A percentile compares a stretch with the other conserved stretches of the same genome.
These are phyloP conservation scores for Quercus glauca DNA, from an alignment of 306 rosid species.

Conservation along the genomic window DNA sequence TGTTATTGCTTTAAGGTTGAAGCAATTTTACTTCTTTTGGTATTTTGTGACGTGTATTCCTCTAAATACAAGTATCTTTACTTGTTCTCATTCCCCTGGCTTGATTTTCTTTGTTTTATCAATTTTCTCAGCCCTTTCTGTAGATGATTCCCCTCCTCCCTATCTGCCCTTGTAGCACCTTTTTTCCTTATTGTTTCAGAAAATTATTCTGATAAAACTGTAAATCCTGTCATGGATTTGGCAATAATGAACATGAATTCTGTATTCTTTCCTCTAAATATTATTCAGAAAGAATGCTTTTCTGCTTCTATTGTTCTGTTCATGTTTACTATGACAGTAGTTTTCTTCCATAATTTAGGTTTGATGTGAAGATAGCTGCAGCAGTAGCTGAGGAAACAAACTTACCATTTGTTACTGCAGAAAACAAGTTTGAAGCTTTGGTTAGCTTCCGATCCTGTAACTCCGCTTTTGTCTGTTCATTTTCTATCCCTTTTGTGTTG, in stretches of 20 bases:
- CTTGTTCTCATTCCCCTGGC: conserved; percentile 15
- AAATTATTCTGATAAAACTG: neutral
- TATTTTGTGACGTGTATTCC: conserved; percentile 11
- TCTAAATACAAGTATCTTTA: neutral
- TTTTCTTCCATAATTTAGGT: conserved; percentile 44
- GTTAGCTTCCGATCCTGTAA: conserved; percentile 46
- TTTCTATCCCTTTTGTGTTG: neutral
- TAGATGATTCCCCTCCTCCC: neutral
- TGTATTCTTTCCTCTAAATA: neutral
- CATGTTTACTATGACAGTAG: conserved; percentile 8
- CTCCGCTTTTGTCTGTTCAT: neutral
- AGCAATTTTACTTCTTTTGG: conserved; percentile 7
- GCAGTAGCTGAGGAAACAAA: conserved; percentile 93
- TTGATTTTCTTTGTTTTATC: neutral
- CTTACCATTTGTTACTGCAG: conserved; percentile 88
- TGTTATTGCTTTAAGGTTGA: conserved; percentile 26
- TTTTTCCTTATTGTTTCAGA: neutral
- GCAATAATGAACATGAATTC: neutral
- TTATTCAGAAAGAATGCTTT: neutral
- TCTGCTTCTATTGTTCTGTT: neutral
- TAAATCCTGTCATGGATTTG: neutral
- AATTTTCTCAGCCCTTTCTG: neutral
- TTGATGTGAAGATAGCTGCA: conserved; percentile 89
- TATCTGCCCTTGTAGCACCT: too few species aligned
- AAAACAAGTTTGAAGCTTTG: conserved; percentile 99